phyloP scores from a whole-genome alignment of 345 rosid species.

The Adansonia digitata region DNA sequence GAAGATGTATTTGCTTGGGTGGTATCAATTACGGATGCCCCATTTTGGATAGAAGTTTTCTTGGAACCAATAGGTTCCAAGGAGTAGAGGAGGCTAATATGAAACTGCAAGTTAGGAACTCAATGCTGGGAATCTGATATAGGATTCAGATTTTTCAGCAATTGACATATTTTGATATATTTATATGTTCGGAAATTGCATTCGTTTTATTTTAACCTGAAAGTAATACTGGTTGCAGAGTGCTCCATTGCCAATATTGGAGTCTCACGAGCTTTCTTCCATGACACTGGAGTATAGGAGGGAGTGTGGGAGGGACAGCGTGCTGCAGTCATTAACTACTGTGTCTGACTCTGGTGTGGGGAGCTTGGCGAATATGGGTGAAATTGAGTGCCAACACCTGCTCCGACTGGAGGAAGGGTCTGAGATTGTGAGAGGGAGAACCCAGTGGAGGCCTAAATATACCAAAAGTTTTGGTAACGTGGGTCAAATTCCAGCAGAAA shows the following conservation, averaged over 20 bases:
- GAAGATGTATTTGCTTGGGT: neutral
- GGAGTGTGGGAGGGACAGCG: constrained; percentile 91
- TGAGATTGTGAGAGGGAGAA: constrained; percentile 84
- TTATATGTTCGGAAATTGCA: neutral
- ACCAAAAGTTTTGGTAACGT: constrained; percentile 26
- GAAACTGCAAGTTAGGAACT: neutral
- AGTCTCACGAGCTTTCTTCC: constrained; percentile 72
- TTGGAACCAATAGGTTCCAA: neutral
- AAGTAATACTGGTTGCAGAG: constrained; percentile 42
- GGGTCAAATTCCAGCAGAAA: constrained; percentile 34
- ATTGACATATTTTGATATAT: too few relatives aligned
- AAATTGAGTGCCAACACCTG: constrained; percentile 82
- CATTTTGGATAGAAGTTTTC: neutral
- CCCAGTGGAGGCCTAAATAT: constrained; percentile 77
- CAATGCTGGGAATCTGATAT: neutral
- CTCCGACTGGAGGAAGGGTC: constrained; percentile 78
- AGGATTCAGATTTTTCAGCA: neutral
- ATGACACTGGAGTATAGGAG: constrained; percentile 86
- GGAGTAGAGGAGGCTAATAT: neutral
- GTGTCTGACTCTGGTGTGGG: constrained; percentile 49
- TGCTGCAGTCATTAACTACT: constrained; percentile 82
- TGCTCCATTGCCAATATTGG: constrained; percentile 81
- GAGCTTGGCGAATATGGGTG: constrained; percentile 32
- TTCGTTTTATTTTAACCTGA: neutral
- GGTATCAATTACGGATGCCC: neutral